Evolutionary conservation across 2,329 filamentous ascomycete species (phyloP), one percentile per base, ranked within the genome.

Genomic region (Exophiala lecanii-corni): DNA sequence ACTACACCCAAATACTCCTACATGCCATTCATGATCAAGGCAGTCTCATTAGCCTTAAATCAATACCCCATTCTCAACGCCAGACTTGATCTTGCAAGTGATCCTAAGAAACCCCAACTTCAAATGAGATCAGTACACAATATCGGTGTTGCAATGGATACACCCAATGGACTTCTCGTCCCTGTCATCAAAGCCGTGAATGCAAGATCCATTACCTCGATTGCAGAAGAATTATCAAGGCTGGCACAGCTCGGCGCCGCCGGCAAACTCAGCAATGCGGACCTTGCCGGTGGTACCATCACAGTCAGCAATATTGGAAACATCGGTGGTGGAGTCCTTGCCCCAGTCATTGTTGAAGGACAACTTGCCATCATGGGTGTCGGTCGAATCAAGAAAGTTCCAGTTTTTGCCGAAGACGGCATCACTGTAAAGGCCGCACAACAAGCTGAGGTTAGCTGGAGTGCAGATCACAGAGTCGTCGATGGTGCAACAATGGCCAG

Each of bases 261-360:
- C n/a, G 87, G 88, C 21, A 87, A 84, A 63, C 75, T 98, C 3
- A 72, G 79, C 1, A 76, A 81, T 2, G 72, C 76, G 13, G 89
- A 98, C 64, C 74, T 98, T 51, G 76, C 74, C 25, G 89, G 89
- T 39, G 89, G 89, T 12, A 97, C 92, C 1, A 91, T 98, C 58
- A 96, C 92, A 0, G 81, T 98, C 37, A 95, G 89, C 57, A 98
- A 98, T 63, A 95, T 98, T 56, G 92, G 92, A 34, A 94, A 82
- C 56, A 88, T 98, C 34, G 92, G 92, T 41, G 92, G 92, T 19
- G 92, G 86, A 1, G 94, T 94, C 57, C 81, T 97, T 35, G 82
- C 84, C 20, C 92, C 92, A 1, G 86, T 98, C 37, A 87, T 98
- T 56, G 87, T 95, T 35, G 84, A 89, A 50, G 84, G 79, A 31